phyloP scores from a whole-genome alignment of 2,329 filamentous ascomycete genomes.

The Rhynchosporium secalis region DNA sequence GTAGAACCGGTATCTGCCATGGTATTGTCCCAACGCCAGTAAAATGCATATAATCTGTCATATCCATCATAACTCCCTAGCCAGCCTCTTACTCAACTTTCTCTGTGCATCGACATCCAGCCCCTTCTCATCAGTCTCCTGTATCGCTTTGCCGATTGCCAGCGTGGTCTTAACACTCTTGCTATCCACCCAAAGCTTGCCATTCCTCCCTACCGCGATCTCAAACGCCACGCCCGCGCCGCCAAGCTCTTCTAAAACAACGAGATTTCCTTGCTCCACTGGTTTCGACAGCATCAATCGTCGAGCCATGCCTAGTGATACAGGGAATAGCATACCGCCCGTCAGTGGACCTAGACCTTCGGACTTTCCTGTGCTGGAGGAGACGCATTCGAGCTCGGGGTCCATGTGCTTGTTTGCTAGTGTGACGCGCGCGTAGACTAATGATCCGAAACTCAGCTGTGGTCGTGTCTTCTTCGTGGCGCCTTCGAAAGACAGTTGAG shows the following conservation, averaged over 20 bases:
- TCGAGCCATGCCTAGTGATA: constrained; percentile 81
- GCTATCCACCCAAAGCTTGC: constrained; percentile 87
- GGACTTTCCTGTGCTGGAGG: constrained; percentile 79
- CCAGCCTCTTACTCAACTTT: constrained; percentile 65
- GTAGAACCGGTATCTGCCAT: background rate
- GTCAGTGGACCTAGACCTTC: constrained; percentile 83
- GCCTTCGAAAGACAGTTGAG: constrained; percentile 88
- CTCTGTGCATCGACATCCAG: constrained; percentile 67
- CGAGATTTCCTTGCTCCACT: constrained; percentile 62
- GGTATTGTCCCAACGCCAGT: constrained; percentile 9
- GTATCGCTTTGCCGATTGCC: constrained; percentile 75
- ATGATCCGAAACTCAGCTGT: constrained; percentile 67
- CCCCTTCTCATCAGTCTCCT: constrained; percentile 70
- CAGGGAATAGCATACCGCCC: constrained; percentile 81
- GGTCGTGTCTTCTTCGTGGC: constrained; percentile 91
- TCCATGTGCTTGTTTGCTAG: constrained; percentile 81
- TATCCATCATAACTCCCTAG: constrained; percentile 28
- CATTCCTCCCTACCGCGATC: constrained; percentile 90
- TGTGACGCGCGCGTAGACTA: constrained; percentile 86
- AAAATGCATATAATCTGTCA: background rate
- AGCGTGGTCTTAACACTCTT: constrained; percentile 71
- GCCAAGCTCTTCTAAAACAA: constrained; percentile 78
- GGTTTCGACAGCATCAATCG: constrained; percentile 68
- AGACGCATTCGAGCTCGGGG: constrained; percentile 86
- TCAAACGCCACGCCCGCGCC: constrained; percentile 80